phyloP scores from a whole-genome alignment of 2,329 filamentous ascomycete genomes.

The Chaetomiaceae sp. region DNA sequence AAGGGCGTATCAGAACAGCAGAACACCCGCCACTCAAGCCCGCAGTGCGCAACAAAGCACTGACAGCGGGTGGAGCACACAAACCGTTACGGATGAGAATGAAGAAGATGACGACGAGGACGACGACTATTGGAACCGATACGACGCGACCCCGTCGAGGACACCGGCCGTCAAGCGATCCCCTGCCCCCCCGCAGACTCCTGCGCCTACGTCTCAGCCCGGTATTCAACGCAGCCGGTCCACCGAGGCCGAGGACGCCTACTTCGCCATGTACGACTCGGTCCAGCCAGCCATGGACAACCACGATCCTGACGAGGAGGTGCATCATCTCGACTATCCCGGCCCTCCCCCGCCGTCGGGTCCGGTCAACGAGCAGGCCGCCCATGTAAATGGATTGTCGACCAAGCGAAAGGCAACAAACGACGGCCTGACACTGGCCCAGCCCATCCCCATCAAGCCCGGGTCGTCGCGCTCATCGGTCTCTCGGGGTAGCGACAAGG shows the following conservation, averaged over 20 bases:
- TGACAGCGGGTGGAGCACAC: slow-evolving; percentile 18
- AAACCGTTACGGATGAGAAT: slow-evolving; percentile 36
- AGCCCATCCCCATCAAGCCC: slow-evolving; percentile 35
- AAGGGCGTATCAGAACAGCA: slow-evolving; percentile 40
- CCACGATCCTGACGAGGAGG: slow-evolving; percentile 72
- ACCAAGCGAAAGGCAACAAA: slow-evolving; percentile 30
- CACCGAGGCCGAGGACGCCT: slow-evolving; percentile 68
- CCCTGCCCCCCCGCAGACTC: slow-evolving; percentile 54
- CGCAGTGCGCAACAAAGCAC: slow-evolving; percentile 1
- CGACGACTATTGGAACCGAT: slow-evolving; percentile 74
- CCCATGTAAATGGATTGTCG: slow-evolving; percentile 5
- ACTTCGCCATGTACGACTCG: slow-evolving; percentile 70
- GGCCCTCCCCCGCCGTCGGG: slow-evolving; percentile 34
- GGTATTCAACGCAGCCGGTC: slow-evolving; percentile 31
- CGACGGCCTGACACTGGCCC: slow-evolving; percentile 38
- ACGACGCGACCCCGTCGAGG: slow-evolving; percentile 64
- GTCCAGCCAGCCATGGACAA: slow-evolving; percentile 78
- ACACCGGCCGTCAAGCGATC: slow-evolving; percentile 60
- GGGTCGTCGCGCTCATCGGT: slow-evolving; percentile 33
- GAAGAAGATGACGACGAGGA: slow-evolving; percentile 51
- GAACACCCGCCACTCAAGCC: slow-evolving; percentile 14
- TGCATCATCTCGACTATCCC: slow-evolving; percentile 38
- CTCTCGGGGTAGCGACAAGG: slow-evolving; percentile 36
- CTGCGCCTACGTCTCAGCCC: slow-evolving; percentile 27
- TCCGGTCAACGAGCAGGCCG: slow-evolving; percentile 26